Conservation (phyloP, 306 rosid species). For the Vigna trinervia region DNA sequence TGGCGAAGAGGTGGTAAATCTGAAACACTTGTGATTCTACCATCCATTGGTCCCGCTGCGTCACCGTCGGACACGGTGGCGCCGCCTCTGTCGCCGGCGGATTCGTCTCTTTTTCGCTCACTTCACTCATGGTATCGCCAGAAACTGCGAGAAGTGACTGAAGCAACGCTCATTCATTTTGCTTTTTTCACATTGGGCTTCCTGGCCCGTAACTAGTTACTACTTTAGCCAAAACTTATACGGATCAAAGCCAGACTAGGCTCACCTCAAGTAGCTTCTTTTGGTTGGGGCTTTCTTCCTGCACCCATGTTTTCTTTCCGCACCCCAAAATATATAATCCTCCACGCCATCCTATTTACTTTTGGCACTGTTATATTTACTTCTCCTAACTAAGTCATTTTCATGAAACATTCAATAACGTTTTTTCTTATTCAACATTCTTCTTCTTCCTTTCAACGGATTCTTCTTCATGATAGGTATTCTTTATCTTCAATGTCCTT, state of each 20-base stretch:
- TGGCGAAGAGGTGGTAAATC: slow-evolving; percentile 59
- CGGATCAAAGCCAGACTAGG: background rate
- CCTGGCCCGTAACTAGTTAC: background rate
- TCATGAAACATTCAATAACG: too few relatives aligned
- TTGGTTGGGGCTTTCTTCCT: too few relatives aligned
- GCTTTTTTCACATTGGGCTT: background rate
- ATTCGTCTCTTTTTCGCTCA: slow-evolving; percentile 45
- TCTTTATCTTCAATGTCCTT: too few relatives aligned
- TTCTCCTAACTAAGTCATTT: too few relatives aligned
- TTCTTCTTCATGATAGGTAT: too few relatives aligned
- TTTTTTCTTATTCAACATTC: too few relatives aligned
- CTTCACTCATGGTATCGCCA: slow-evolving; percentile 2
- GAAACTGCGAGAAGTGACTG: background rate
- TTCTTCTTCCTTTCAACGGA: too few relatives aligned
- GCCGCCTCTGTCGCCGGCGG: slow-evolving; percentile 21
- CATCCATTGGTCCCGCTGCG: slow-evolving; percentile 69
- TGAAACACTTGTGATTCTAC: slow-evolving; percentile 63
- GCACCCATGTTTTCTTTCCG: too few relatives aligned
- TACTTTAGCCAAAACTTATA: too few relatives aligned
- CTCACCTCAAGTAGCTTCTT: background rate
- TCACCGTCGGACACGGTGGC: slow-evolving; percentile 51
- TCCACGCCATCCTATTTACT: too few relatives aligned
- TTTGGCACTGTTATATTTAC: too few relatives aligned
- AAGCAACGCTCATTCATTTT: background rate
- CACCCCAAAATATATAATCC: too few relatives aligned